These are phyloP conservation scores for Coemansia sp. DNA, from an alignment of 192 early-diverging fungal species.

Conservation along the genomic window DNA sequence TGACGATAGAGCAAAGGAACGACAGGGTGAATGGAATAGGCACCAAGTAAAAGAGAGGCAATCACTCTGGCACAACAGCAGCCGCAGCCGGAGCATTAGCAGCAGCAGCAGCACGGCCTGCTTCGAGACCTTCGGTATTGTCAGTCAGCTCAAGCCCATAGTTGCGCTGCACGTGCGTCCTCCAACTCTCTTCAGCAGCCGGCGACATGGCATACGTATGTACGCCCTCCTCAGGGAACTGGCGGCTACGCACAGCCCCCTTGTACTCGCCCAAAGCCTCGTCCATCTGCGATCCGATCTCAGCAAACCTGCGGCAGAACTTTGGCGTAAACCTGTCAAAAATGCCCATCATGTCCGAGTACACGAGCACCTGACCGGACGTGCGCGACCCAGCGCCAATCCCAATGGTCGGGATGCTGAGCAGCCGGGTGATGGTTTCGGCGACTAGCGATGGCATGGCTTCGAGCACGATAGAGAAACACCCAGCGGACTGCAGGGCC, in stretches of 20 bases:
- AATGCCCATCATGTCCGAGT: slow-evolving; percentile 86
- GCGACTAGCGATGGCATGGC: slow-evolving; percentile 91
- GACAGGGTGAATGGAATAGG: neutral
- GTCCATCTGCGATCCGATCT: slow-evolving; percentile 70
- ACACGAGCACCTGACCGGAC: slow-evolving; percentile 94
- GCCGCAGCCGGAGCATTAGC: neutral
- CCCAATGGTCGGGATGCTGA: slow-evolving; percentile 91
- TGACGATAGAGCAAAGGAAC: neutral
- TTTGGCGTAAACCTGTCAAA: slow-evolving; percentile 91
- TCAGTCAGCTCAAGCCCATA: slow-evolving; percentile 35
- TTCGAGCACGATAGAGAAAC: slow-evolving; percentile 88
- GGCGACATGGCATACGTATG: slow-evolving; percentile 70
- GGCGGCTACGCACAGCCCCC: slow-evolving; percentile 68
- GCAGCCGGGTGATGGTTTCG: slow-evolving; percentile 69
- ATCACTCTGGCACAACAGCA: too few species aligned
- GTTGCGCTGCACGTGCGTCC: slow-evolving; percentile 31
- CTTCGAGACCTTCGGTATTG: neutral
- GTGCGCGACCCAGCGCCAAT: slow-evolving; percentile 89
- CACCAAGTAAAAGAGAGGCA: neutral
- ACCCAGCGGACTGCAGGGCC: slow-evolving; percentile 87
- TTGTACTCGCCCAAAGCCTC: slow-evolving; percentile 70
- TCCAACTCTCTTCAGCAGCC: slow-evolving; percentile 44
- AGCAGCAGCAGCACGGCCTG: neutral
- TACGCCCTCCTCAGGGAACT: slow-evolving; percentile 69
- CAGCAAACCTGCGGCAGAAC: slow-evolving; percentile 89